Base-by-base conservation (phyloP, 2,329 filamentous ascomycete species). In the Zymoseptoria tritici region DNA sequence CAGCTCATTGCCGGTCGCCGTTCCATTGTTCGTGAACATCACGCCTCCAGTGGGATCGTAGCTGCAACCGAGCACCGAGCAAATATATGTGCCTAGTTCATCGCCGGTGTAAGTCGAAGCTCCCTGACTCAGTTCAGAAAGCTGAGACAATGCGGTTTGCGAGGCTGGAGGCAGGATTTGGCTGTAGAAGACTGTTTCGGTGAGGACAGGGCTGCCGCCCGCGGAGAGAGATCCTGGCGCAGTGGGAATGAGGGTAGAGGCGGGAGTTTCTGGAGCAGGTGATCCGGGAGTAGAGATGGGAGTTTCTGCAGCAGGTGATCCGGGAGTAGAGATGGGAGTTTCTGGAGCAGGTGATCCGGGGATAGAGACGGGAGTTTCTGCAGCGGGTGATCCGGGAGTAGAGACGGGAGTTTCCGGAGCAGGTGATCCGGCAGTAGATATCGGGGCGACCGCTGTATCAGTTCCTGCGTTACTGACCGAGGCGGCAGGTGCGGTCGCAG, bases 141-240 rank as follows among this genome's bases (percentile, higher is more conserved):
- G 11, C 6, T 13, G 55, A 16, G 54, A 19, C 7, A 60, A 52
- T 1, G 57, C 4, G 7, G 51, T 20, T 31, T 57, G 59, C 19
- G 55, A 49, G 2, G n/a, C 50, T 52, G 54, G 54, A 9, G 49
- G 11, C 3, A 55, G n/a, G 2, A 56, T 36, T 54, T 58, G 58
- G 54, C 59, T 61, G 57, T 61, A 61, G 31, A 56, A 61, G 19
- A 61, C 59, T 0, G 59, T 61, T 7, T 61, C 42, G 13, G 59
- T 61, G 19, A 56, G 9, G 53, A 49, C 52, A 21, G 52, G 52
- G 9, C 8, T 16, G 1, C 4, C 11, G 4, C 8, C 49, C 0
- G 57, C 52, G 3, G 50, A 22, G 2, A 24, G 1, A 0, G 21
- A 21, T 51, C 21, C 57, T 7, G 57, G 49, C 9, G 51, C 51